Evolutionary conservation across 1,139 yeast species (phyloP).

Genomic region (Eremothecium cymbalariae): DNA sequence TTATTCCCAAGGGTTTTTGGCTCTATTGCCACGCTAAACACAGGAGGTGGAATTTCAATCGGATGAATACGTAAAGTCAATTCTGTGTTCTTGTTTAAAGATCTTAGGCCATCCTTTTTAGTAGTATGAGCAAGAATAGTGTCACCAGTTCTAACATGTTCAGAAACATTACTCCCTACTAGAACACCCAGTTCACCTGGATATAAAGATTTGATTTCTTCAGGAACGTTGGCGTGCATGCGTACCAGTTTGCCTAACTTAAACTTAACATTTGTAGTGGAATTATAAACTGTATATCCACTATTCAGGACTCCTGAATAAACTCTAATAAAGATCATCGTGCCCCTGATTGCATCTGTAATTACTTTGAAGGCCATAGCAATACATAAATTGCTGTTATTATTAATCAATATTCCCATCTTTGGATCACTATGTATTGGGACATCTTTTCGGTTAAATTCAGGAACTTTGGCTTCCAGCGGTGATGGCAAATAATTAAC

Average conservation of each 20-base stretch:
- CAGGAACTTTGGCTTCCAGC: slow-evolving; percentile 51
- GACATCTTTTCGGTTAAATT: slow-evolving; percentile 35
- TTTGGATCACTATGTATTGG: slow-evolving; percentile 36
- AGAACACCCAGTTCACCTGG: slow-evolving; percentile 91
- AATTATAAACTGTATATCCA: slow-evolving; percentile 56
- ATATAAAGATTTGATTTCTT: slow-evolving; percentile 52
- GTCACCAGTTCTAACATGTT: slow-evolving; percentile 80
- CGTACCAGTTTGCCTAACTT: slow-evolving; percentile 59
- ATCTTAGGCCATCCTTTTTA: slow-evolving; percentile 42
- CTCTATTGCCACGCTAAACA: slow-evolving; percentile 76
- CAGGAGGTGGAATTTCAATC: slow-evolving; percentile 83
- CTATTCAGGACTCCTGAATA: slow-evolving; percentile 70
- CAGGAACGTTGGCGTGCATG: slow-evolving; percentile 85
- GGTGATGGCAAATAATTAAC: slow-evolving; percentile 79
- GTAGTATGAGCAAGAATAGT: slow-evolving; percentile 57
- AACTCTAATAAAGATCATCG: slow-evolving; percentile 78
- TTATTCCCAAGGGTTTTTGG: slow-evolving; percentile 80
- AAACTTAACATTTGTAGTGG: slow-evolving; percentile 60
- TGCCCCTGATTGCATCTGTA: slow-evolving; percentile 76
- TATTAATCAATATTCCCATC: slow-evolving; percentile 46
- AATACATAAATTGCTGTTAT: slow-evolving; percentile 53
- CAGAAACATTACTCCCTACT: slow-evolving; percentile 29
- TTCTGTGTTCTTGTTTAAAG: slow-evolving; percentile 37
- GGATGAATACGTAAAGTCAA: slow-evolving; percentile 55
- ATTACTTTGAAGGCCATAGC: slow-evolving; percentile 88